Base-by-base conservation (phyloP, 257 asterid species). In the Schizonepeta tenuifolia region DNA sequence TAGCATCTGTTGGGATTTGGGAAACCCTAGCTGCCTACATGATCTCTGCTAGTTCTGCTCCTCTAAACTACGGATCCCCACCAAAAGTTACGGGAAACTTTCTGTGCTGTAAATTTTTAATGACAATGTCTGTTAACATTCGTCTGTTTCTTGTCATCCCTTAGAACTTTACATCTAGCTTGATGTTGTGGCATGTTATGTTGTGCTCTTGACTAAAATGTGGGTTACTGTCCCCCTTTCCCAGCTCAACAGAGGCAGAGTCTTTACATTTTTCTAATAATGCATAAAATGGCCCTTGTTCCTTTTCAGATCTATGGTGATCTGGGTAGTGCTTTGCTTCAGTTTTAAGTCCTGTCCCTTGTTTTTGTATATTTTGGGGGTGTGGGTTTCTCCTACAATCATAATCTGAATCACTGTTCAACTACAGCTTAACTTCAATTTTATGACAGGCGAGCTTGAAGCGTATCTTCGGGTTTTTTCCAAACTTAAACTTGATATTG, bases 391-490 rank as follows among this genome's bases (percentile, higher is more conserved):
- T 71, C 51, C 62, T 56, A 51, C n/a, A 26, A 36, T 33, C 22
- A 3, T 43, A 9, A 38, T 26, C 3, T 13, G 47, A 33, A 4
- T 58, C 1, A 38, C 62, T 57, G 20, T 65, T 47, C 50, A 67
- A 17, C 51, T 24, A 5, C 72, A 51, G 2, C 18, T 46, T 73
- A 51, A 57, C 67, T 67, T 75, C 57, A 26, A 55, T 63, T 73
- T 71, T 72, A 66, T 84, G 78, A 67, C 87, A 94, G 98, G 91
- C 79, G 84, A 94, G 79, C 79, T 92, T 83, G 96, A 89, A 72
- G 74, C 79, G 50, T 91, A 85, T 78, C 86, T 86, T 18, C 93
- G 82, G 44, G 75, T 91, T 71, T 85, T 90, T 51, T 88, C 90
- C 74, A 94, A 94, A 88, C 95, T 91, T 66, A 94, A 94, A 81